A percentile compares a stretch with the other conserved stretches of the same genome.
Conservation (phyloP, 2,329 filamentous ascomycete species). For the Curvularia sp. region DNA sequence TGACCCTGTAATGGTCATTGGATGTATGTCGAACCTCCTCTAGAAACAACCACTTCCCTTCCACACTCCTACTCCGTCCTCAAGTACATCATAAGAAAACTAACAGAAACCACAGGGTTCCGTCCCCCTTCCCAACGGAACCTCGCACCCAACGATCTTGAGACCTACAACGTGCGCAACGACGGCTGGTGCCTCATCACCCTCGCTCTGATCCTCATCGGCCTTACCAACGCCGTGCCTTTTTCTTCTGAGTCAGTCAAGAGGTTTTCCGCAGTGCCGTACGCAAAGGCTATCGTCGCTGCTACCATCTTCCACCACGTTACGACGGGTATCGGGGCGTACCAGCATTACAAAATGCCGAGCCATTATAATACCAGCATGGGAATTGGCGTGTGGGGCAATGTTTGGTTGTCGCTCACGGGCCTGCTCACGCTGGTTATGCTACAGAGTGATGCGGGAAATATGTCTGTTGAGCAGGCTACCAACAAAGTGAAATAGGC, state of each 20-base stretch:
- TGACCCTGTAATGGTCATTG: conserved; percentile 35
- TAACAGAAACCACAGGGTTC: conserved; percentile 26
- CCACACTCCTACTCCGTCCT: no score
- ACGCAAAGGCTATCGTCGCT: conserved; percentile 32
- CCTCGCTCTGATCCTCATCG: conserved; percentile 33
- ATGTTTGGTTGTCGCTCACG: conserved; percentile 33
- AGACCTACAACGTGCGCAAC: conserved; percentile 34
- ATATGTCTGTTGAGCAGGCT: conserved; percentile 17
- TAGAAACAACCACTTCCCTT: background rate
- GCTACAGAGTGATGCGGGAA: conserved; percentile 19
- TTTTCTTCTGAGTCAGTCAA: conserved; percentile 15
- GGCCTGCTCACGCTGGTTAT: conserved; percentile 24
- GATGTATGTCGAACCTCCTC: conserved; percentile 22
- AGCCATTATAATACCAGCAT: conserved; percentile 36
- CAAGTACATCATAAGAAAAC: background rate
- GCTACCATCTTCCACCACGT: conserved; percentile 35
- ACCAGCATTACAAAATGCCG: conserved; percentile 35
- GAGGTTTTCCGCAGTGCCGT: conserved; percentile 15
- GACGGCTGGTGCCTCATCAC: conserved; percentile 40
- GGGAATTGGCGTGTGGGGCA: conserved; percentile 36
- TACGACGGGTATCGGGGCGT: conserved; percentile 32
- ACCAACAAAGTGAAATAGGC: conserved; percentile 21
- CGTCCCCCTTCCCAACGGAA: conserved; percentile 34
- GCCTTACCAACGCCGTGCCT: conserved; percentile 32
- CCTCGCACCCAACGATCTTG: conserved; percentile 33